Evolutionary conservation across 2,329 filamentous ascomycete genomes (phyloP).

Genomic region (Colletotrichum sp.): DNA sequence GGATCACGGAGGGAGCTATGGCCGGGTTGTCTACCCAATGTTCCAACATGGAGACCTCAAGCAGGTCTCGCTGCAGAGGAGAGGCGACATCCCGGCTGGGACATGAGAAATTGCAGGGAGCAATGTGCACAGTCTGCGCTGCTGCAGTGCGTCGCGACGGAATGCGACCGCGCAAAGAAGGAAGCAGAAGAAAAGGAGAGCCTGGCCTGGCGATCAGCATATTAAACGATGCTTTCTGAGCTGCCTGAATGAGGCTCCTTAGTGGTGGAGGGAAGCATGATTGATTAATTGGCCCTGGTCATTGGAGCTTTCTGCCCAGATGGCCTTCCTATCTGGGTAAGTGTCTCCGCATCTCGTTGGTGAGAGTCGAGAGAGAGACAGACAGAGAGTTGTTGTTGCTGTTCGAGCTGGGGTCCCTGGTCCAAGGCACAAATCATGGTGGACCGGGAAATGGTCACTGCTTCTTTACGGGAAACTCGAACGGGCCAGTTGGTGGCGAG

Average conservation of each 20-base stretch:
- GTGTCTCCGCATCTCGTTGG: slow-evolving; percentile 8
- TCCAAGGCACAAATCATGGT: neutral
- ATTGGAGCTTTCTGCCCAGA: neutral
- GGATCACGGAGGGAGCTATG: neutral
- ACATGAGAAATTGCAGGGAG: slow-evolving; percentile 12
- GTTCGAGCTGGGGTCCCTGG: neutral
- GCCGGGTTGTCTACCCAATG: neutral
- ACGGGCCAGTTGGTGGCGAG: neutral
- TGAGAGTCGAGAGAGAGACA: neutral
- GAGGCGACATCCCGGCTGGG: neutral
- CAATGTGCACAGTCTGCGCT: neutral
- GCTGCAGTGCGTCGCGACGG: neutral
- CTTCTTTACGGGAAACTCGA: neutral
- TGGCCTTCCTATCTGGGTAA: slow-evolving; percentile 16
- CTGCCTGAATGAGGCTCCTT: slow-evolving; percentile 17
- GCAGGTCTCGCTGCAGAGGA: neutral
- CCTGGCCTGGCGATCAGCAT: slow-evolving; percentile 1
- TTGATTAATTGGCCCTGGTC: neutral
- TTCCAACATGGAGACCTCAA: neutral
- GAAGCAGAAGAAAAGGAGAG: neutral
- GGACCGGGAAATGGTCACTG: neutral
- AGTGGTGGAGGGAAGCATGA: neutral
- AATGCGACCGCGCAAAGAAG: neutral
- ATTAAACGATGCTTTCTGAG: neutral
- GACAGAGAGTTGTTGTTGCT: neutral